These are phyloP conservation scores for Cyclanthera cordifolia DNA, from an alignment of 306 rosid species.

Conservation along the genomic window DNA sequence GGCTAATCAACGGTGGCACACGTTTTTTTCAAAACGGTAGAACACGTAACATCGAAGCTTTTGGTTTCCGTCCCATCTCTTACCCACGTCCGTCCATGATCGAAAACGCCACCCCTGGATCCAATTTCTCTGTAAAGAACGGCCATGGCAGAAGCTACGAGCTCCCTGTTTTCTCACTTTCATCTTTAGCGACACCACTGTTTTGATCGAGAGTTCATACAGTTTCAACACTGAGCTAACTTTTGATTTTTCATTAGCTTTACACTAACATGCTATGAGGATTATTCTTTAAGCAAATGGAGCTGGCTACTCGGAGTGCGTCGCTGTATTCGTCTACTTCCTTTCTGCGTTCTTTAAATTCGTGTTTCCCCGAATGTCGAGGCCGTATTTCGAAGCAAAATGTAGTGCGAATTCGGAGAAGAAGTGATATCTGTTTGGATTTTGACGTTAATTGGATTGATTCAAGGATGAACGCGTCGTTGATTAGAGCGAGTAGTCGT, in stretches of 20 bases:
- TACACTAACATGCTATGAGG: neutral
- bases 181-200: neutral
- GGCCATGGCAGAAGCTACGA: slow-evolving; percentile 14
- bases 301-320: neutral
- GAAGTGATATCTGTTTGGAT: neutral
- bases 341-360: neutral
- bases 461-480: neutral
- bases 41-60: neutral
- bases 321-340: slow-evolving; percentile 1
- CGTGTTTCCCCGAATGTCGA: neutral
- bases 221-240: neutral
- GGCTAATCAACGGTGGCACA: neutral
- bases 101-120: neutral
- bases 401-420: neutral
- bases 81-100: neutral
- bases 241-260: neutral
- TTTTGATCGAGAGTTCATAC: neutral
- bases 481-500: slow-evolving; percentile 13
- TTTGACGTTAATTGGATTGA: neutral
- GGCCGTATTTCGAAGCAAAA: slow-evolving; percentile 1
- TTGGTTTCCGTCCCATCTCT: neutral
- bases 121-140: slow-evolving; percentile 1
- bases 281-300: slow-evolving; percentile 1
- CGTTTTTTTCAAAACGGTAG: too few relatives aligned
- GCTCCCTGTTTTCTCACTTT: neutral